A percentile compares a stretch with the other conserved stretches of the same genome.
These are phyloP conservation scores for Macadamia integrifolia DNA, from an alignment of 164 flowering plant species.

Conservation along the genomic window DNA sequence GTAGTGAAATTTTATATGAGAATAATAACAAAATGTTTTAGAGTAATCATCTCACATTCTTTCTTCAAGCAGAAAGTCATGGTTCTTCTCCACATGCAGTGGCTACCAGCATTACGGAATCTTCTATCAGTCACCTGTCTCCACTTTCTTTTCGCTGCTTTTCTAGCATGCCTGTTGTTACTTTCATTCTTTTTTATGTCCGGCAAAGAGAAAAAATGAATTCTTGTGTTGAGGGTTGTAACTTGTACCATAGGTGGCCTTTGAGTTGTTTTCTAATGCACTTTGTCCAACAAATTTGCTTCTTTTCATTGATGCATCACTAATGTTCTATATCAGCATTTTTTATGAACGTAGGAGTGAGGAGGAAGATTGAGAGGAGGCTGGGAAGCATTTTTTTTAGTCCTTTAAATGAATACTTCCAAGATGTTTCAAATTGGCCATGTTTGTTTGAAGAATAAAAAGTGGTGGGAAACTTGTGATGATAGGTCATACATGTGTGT, in stretches of 20 bases:
- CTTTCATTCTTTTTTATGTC: not conserved
- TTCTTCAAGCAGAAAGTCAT: constrained; percentile 32
- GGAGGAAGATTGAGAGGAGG: constrained; percentile 65
- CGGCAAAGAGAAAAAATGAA: not conserved
- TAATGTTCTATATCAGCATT: constrained; percentile 2
- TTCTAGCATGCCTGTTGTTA: constrained; percentile 39
- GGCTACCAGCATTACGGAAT: constrained; percentile 29
- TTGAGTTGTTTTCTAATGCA: not conserved
- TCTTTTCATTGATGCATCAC: not conserved
- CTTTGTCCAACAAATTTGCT: not conserved
- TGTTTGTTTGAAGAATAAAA: no score
- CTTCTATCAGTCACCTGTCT: constrained; percentile 33
- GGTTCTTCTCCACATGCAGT: constrained; percentile 35
- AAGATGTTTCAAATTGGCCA: constrained; percentile 28
- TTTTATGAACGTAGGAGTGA: constrained; percentile 59
- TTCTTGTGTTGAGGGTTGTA: not conserved
- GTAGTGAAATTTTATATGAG: constrained; percentile 16
- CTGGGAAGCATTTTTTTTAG: constrained; percentile 46
- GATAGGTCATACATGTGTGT: no score
- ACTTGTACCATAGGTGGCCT: not conserved
- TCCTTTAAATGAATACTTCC: constrained; percentile 52
- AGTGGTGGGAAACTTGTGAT: no score
- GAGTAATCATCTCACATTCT: constrained; percentile 27
- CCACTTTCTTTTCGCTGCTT: constrained; percentile 38
- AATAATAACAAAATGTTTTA: constrained; percentile 17